phyloP scores from a whole-genome alignment of 208 protist species.

The Tritrichomonas foetus region DNA sequence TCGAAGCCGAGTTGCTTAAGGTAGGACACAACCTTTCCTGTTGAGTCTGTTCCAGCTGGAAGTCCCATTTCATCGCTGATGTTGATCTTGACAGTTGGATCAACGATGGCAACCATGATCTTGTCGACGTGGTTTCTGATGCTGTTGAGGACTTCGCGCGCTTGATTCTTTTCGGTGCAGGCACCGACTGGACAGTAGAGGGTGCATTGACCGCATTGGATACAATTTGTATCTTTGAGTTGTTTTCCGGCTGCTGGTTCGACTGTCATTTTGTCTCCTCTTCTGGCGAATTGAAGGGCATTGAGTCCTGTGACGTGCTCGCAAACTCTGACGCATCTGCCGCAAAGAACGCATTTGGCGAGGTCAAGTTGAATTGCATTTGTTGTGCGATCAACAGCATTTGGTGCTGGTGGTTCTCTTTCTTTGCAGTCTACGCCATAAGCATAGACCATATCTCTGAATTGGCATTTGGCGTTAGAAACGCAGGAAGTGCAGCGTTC shows the following conservation, averaged over 20 bases:
- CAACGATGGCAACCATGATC: slow-evolving; percentile 35
- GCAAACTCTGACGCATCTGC: slow-evolving; percentile 53
- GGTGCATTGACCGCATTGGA: slow-evolving; percentile 61
- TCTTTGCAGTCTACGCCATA: neutral
- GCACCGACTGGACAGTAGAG: slow-evolving; percentile 54
- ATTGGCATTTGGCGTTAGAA: neutral
- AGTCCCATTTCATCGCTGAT: neutral
- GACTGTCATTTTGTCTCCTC: neutral
- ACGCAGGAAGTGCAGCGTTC: neutral
- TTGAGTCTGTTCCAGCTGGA: neutral
- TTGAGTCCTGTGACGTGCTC: slow-evolving; percentile 4
- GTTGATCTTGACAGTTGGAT: neutral
- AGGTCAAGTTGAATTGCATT: slow-evolving; percentile 40
- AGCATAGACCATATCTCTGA: neutral
- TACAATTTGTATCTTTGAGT: slow-evolving; percentile 52
- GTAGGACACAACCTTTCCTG: neutral
- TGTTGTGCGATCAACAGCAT: slow-evolving; percentile 23
- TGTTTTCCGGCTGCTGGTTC: neutral
- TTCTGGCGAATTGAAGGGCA: neutral
- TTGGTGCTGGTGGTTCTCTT: neutral
- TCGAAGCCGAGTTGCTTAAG: neutral
- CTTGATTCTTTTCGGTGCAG: slow-evolving; percentile 48
- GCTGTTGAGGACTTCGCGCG: slow-evolving; percentile 37
- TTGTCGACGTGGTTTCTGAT: slow-evolving; percentile 39
- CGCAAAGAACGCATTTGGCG: slow-evolving; percentile 57